Percentiles rank a stretch among this genome's conserved stretches.
phyloP scores from a whole-genome alignment of 2,329 filamentous ascomycete species.

The Cercospora sojina region DNA sequence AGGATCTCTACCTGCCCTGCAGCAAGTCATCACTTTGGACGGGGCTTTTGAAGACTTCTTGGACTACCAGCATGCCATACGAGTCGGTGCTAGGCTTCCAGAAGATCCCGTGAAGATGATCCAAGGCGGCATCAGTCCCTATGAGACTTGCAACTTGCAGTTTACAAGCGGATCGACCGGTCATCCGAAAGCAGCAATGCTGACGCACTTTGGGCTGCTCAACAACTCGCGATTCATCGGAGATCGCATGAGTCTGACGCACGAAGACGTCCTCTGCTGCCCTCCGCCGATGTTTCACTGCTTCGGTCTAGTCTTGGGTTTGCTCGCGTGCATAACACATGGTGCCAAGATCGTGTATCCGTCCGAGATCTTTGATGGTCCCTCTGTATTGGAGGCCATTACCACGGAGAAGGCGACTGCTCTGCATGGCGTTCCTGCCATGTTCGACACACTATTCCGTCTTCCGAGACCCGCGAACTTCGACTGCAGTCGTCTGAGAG shows the following conservation, averaged over 20 bases:
- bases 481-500: conserved; percentile 56
- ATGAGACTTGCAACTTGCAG: conserved; percentile 71
- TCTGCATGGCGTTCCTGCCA: conserved; percentile 76
- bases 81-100: conserved; percentile 51
- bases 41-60: conserved; percentile 26
- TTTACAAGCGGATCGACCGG: conserved; percentile 76
- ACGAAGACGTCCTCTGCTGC: conserved; percentile 71
- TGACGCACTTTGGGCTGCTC: conserved; percentile 51
- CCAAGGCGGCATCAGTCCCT: conserved; percentile 58
- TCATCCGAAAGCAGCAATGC: conserved; percentile 70
- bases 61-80: conserved; percentile 30
- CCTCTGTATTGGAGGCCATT: conserved; percentile 65
- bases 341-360: conserved; percentile 76
- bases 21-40: conserved; percentile 32
- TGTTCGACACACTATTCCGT: conserved; percentile 68
- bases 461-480: conserved; percentile 51
- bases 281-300: conserved; percentile 84
- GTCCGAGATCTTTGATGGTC: conserved; percentile 68
- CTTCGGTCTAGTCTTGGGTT: conserved; percentile 75
- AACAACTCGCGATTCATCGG: conserved; percentile 46
- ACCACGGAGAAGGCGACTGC: conserved; percentile 57
- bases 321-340: conserved; percentile 71
- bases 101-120: conserved; percentile 54
- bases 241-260: conserved; percentile 68
- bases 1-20: conserved; percentile 25